Base-by-base conservation (phyloP, 2,329 filamentous ascomycete species). In the Penicillium rolfsii region DNA sequence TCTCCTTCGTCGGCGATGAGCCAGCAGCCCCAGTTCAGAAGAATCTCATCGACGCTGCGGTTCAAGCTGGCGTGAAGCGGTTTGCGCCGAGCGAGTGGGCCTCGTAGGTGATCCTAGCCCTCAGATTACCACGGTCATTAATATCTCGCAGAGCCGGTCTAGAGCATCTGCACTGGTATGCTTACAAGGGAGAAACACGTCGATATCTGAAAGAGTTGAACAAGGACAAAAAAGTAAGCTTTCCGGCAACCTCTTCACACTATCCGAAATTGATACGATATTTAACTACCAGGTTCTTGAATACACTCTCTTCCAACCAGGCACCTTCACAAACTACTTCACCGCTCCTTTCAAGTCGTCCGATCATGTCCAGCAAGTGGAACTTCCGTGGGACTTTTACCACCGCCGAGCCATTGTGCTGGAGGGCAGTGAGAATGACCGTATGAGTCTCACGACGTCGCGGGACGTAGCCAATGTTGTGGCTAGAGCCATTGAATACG, bases 301-400 rank as follows among this genome's bases (percentile, higher is more conserved):
- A 60, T 87, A 87, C 69, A 81, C 75, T 0, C 73, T 86, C 0
- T 86, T 87, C 65, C 83, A 86, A 40, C 82, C 82, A 0, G 84
- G 83, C 0, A 65, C 85, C 1, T 85, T 86, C 67, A 67, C 83
- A 26, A 78, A 87, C 69, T 87, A 87, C 72, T 75, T 86, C 36
- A 82, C 82, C 1, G 80, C 74, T 54, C 84, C 85, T 0, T 69
- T 82, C 58, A 75, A 79, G 45, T 79, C 83, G 0, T 70, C 79
- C 6, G 82, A 79, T 38, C 73, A 83, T 35, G 66, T 87, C 0
- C 65, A 73, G 1, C 68, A 70, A 4, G 55, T 78, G 14, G 64
- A 75, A 9, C 72, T 71, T 1, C 64, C 63, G 1, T 67, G 78
- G 55, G 74, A 81, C 63, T 76, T 80, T n/a, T 56, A 67, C 3